Percentiles rank a stretch among this genome's conserved stretches.
phyloP scores from a whole-genome alignment of 768 basidiomycete species.

The Hortiboletus flavorubellus region DNA sequence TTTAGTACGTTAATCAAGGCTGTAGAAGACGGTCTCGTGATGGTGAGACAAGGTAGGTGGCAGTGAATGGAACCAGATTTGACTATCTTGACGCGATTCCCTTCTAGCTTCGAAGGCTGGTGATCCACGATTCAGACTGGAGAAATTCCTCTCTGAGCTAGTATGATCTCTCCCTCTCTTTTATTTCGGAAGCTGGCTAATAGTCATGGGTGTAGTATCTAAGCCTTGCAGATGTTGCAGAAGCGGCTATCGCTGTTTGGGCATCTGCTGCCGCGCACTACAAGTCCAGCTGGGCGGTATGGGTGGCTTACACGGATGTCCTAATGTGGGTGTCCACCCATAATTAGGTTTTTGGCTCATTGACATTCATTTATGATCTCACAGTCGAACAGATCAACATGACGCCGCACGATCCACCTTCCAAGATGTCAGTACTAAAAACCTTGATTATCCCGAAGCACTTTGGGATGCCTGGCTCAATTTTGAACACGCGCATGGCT shows the following conservation, averaged over 20 bases:
- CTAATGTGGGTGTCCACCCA: constrained; percentile 52
- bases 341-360: neutral
- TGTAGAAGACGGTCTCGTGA: constrained; percentile 60
- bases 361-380: neutral
- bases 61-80: neutral
- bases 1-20: constrained; percentile 53
- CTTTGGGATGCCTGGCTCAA: constrained; percentile 86
- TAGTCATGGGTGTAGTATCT: constrained; percentile 39
- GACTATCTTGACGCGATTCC: neutral
- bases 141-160: constrained; percentile 75
- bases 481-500: constrained; percentile 87
- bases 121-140: constrained; percentile 74
- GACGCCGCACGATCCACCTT: constrained; percentile 67
- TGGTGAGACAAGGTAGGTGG: constrained; percentile 54
- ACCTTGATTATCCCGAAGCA: constrained; percentile 93
- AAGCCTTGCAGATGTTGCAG: constrained; percentile 42
- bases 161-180: constrained; percentile 44
- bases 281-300: constrained; percentile 69
- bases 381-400: constrained; percentile 50
- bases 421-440: constrained; percentile 60
- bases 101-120: constrained; percentile 57
- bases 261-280: constrained; percentile 61
- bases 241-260: constrained; percentile 61
- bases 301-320: constrained; percentile 71
- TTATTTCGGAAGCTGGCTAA: neutral